These are phyloP conservation scores for Plasmodium reichenowi DNA, from an alignment of 169 alveolate genomes.

Conservation along the genomic window DNA sequence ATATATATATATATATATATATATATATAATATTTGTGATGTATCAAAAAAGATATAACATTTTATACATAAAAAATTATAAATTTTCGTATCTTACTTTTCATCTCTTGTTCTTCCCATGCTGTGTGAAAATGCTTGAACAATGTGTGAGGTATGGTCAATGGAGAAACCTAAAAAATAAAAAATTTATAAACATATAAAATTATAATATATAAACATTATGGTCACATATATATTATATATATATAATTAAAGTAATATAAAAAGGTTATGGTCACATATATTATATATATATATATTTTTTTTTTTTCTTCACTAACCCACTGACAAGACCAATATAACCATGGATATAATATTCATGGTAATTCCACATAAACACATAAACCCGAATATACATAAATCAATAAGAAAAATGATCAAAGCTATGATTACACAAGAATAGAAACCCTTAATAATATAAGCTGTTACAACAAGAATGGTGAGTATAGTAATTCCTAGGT, in stretches of 20 bases:
- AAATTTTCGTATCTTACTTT: conserved; percentile 22
- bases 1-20: too few species aligned
- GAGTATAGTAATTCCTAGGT: conserved; percentile 49
- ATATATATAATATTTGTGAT: too few species aligned
- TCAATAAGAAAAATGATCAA: conserved; percentile 82
- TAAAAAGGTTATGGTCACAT: background rate
- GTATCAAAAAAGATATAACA: too few species aligned
- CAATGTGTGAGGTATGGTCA: conserved; percentile 89
- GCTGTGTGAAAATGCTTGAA: conserved; percentile 88
- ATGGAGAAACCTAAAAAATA: conserved; percentile 82
- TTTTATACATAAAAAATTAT: background rate
- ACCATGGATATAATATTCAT: conserved; percentile 91
- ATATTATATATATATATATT: background rate
- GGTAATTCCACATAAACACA: conserved; percentile 87
- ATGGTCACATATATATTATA: background rate
- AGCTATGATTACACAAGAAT: conserved; percentile 83
- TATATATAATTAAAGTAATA: background rate
- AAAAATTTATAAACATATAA: background rate
- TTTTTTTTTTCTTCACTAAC: conserved; percentile 51
- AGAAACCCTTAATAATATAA: conserved; percentile 81
- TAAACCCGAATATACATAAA: conserved; percentile 86
- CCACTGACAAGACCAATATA: conserved; percentile 86
- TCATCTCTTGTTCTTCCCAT: conserved; percentile 84
- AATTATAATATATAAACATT: background rate
- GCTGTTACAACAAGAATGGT: conserved; percentile 80